A percentile compares a stretch with the other conserved stretches of the same genome.
These are phyloP conservation scores for Suillus variegatus DNA, from an alignment of 768 basidiomycete species.

Conservation along the genomic window DNA sequence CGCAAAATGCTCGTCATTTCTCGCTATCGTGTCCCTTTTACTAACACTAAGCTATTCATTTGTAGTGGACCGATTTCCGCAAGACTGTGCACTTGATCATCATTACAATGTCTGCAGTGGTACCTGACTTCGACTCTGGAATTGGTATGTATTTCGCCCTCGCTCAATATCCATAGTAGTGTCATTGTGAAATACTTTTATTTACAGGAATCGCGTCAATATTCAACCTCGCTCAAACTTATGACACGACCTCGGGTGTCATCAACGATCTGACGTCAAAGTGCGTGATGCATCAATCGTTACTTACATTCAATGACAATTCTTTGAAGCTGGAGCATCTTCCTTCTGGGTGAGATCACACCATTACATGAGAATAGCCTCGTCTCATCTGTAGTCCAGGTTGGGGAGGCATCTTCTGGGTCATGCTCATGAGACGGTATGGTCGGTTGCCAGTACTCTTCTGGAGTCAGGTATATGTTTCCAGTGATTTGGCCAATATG, in stretches of 20 bases:
- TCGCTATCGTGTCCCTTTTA: background rate
- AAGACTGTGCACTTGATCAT: constrained; percentile 50
- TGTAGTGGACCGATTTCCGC: constrained; percentile 45
- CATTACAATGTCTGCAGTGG: constrained; percentile 51
- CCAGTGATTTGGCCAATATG: background rate
- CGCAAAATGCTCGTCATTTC: constrained; percentile 46
- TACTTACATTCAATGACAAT: constrained; percentile 6
- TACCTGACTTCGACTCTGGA: constrained; percentile 56
- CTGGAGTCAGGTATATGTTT: constrained; percentile 25
- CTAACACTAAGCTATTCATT: background rate
- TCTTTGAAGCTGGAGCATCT: constrained; percentile 45
- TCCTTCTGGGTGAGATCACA: constrained; percentile 39
- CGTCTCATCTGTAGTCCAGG: constrained; percentile 15
- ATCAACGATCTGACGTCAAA: constrained; percentile 56
- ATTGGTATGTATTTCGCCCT: constrained; percentile 36
- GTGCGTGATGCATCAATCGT: constrained; percentile 12
- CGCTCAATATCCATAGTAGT: background rate
- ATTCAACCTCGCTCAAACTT: constrained; percentile 48
- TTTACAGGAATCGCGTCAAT: constrained; percentile 49
- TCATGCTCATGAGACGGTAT: constrained; percentile 32
- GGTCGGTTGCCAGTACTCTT: constrained; percentile 32
- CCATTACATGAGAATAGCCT: background rate
- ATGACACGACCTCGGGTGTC: constrained; percentile 43
- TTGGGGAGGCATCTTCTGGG: constrained; percentile 32
- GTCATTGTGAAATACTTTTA: background rate